Evolutionary conservation across 768 basidiomycete genomes (phyloP).

Genomic region (Xerocomellus amylosporus): DNA sequence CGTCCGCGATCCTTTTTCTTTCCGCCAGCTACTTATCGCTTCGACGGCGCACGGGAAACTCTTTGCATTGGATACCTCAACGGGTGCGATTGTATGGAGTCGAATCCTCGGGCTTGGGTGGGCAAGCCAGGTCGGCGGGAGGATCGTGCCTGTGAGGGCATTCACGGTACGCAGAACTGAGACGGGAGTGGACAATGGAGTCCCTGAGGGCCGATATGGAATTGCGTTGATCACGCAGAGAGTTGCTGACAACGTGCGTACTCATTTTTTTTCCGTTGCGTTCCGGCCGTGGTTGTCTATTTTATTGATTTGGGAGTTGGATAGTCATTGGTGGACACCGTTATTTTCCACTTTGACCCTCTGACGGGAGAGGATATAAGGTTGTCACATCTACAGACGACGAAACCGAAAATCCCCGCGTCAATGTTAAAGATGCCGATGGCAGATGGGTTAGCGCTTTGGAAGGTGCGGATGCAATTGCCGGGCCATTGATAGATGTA

Average conservation of each 20-base stretch:
- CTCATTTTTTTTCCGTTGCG: not conserved
- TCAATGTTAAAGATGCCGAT: conserved; percentile 2
- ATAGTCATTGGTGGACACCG: conserved; percentile 65
- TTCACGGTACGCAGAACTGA: conserved; percentile 42
- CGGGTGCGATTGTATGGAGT: conserved; percentile 77
- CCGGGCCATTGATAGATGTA: conserved; percentile 57
- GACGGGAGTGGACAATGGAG: conserved; percentile 24
- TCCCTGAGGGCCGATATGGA: conserved; percentile 37
- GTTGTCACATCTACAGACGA: conserved; percentile 20
- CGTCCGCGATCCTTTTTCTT: conserved; percentile 78
- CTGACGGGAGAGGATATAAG: conserved; percentile 67
- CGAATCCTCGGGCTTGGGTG: conserved; percentile 72
- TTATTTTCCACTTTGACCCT: conserved; percentile 73
- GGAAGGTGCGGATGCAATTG: conserved; percentile 59
- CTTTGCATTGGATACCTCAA: conserved; percentile 78
- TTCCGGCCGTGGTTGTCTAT: not conserved
- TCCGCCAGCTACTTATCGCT: conserved; percentile 76
- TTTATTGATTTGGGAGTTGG: conserved; percentile 6
- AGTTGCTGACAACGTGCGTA: conserved; percentile 57
- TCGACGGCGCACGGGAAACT: conserved; percentile 73
- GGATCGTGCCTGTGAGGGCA: conserved; percentile 56
- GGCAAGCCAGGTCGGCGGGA: conserved; percentile 55
- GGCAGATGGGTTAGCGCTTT: conserved; percentile 37
- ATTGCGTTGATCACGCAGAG: conserved; percentile 64
- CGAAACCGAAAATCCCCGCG: not conserved